Base-by-base conservation (phyloP, 1,284 basidiomycete species). In the Stygiomarasmius scandens region DNA sequence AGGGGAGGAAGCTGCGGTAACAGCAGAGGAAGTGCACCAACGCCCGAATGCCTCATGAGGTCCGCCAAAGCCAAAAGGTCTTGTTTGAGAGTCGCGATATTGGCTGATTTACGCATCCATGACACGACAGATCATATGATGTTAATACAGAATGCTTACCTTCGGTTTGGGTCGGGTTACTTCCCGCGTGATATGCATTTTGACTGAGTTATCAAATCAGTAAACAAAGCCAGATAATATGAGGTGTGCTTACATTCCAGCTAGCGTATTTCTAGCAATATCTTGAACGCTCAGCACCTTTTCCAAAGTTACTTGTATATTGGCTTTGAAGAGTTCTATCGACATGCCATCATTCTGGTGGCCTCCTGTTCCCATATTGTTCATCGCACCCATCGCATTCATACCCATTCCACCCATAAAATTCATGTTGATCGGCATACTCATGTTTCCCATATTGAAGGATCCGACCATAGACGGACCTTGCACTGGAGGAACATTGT, bases 321-420 rank as follows among this genome's bases (percentile, higher is more conserved):
- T 85, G 47, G 80, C 77, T 59, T 79, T 82, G 74, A 87, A 85
- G 12, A 75, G 61, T 38, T 79, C 79, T 1, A 81, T 79, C 22
- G 83, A 82, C 63, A 82, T 84, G 8, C 74, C 77, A 58, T 85
- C 84, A 19, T 67, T 56, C 16, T 64, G 64, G 32, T 65, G 58
- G 25, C 43, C 16, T 20, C 27, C n/a, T n/a, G n/a, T 57, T 41
- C 38, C 38, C 38, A 41, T 16, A 19, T 19, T 32, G 29, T 32
- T 32, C 29, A 32, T 16, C 11, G 38, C 38, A 19, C 38, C 38
- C 38, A 41, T 41, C 11, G 38, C 14, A 16, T 41, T 41, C 38
- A 41, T 41, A 5, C 38, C 38, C 38, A 41, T 41, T 16, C 38
- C 38, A 19, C 38, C 38, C 38, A 41, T 41, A n/a, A 41, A 41